Evolutionary conservation across 1,139 yeast species (phyloP), one percentile per base, ranked within the genome.

Genomic region (Blastobotrys raffinosifermentans): DNA sequence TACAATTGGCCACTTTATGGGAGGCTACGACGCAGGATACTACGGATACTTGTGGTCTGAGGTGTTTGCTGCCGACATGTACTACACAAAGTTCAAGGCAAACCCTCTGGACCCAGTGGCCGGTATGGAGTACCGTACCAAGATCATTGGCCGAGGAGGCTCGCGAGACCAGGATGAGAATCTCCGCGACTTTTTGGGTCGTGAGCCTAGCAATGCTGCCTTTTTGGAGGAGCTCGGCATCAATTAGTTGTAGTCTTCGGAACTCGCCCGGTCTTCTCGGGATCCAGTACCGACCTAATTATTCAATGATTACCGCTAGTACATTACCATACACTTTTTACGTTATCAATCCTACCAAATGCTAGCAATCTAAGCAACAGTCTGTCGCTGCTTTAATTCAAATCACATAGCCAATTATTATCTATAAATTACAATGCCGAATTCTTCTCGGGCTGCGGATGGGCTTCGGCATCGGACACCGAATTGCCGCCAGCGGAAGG

Each of bases 1-100:
- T 23, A 76, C 89, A 1, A 84, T 85, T 58, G 89, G 86, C 3
- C 95, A 85, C 55, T 70, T 85, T 62, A 80, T 81, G 61, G 87
- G 85, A 32, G 93, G 94, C 4, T 85, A 85, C 55, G 87, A 81
- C 46, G 77, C 91, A 16, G 93, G 94, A 2, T 85, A 85, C 63
- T 85, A 84, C 53, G 94, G 94, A 2, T 85, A 85, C 59, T 63
- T 84, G 63, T 85, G 86, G 78, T 81, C 93, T 2, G 79, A 78
- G 49, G 94, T 83, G 17, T 85, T 79, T 66, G 93, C 94, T 1
- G 75, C 84, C 4, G 95, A 85, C 59, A 82, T 85, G 59, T 85
- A 73, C 64, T 77, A 81, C 58, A 63, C 83, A n/a, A 72, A 74
- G 53, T 85, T 85, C 66, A 73, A 74, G 45, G 51, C 65, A 1